Conservation (phyloP, 345 rosid genomes). For the Cardamine chenopodiifolia region DNA sequence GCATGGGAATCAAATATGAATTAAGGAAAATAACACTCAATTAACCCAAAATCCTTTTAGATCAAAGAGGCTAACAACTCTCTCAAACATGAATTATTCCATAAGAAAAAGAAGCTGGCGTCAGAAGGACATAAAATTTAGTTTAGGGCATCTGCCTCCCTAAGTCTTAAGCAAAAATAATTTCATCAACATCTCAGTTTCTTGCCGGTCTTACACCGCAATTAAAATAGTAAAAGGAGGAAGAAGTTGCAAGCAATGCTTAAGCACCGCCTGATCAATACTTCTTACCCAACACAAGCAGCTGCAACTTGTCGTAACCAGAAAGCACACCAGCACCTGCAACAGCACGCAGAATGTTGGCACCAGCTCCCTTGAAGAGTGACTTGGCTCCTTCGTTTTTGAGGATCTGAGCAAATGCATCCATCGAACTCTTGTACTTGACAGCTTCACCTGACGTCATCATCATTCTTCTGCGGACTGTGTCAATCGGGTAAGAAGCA, state of each 20-base stretch:
- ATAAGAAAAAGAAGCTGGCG: conserved; percentile 2
- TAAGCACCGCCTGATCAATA: conserved; percentile 73
- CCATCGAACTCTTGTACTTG: conserved; percentile 79
- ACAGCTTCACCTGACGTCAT: conserved; percentile 94
- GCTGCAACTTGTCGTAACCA: conserved; percentile 87
- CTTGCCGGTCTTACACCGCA: conserved; percentile 16
- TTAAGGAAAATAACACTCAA: background rate
- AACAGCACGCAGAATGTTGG: conserved; percentile 81
- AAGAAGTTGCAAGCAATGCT: background rate
- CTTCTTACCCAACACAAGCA: conserved; percentile 78
- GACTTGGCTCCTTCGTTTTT: conserved; percentile 84
- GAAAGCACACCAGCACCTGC: conserved; percentile 96
- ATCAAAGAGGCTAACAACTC: conserved; percentile 10
- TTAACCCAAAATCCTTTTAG: conserved; percentile 7
- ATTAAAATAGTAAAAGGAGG: conserved; percentile 10
- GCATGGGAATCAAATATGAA: no score
- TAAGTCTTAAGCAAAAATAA: conserved; percentile 22
- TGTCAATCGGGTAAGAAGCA: conserved; percentile 84
- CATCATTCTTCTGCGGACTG: conserved; percentile 97
- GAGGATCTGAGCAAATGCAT: conserved; percentile 69
- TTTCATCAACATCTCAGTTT: conserved; percentile 39
- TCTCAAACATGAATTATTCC: conserved; percentile 32
- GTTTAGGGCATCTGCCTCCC: conserved; percentile 21
- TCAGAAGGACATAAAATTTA: conserved; percentile 22
- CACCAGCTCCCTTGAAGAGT: conserved; percentile 91